These are phyloP conservation scores for Osmanthus fragrans DNA, from an alignment of 257 asterid species.

Conservation along the genomic window DNA sequence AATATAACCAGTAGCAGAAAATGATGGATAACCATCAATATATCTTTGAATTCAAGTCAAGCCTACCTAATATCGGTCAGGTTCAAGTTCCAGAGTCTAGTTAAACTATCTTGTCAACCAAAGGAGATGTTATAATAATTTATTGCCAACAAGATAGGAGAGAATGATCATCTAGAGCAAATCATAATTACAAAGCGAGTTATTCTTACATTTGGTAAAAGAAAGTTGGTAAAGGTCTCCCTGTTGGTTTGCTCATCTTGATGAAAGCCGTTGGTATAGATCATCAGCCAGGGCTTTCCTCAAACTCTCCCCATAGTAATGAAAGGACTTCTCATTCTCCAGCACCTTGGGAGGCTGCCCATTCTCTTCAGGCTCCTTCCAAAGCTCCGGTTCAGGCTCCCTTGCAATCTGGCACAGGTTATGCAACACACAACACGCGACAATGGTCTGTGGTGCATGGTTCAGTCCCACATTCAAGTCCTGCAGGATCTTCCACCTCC, in stretches of 20 bases:
- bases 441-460: conserved; percentile 92
- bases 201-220: conserved; percentile 32
- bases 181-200: conserved; percentile 30
- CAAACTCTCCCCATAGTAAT: conserved; percentile 73
- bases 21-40: not conserved
- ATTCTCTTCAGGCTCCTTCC: conserved; percentile 95
- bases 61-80: conserved; percentile 6
- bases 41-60: conserved; percentile 11
- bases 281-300: conserved; percentile 92
- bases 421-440: conserved; percentile 97
- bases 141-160: not conserved
- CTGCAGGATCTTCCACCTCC: conserved; percentile 93
- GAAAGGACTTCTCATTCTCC: conserved; percentile 78
- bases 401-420: conserved; percentile 92
- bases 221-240: conserved; percentile 7
- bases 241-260: conserved; percentile 48
- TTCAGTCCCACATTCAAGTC: conserved; percentile 87
- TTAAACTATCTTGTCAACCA: conserved; percentile 18
- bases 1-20: not conserved
- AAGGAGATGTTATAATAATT: not conserved
- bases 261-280: conserved; percentile 77
- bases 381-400: conserved; percentile 97
- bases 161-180: conserved; percentile 13
- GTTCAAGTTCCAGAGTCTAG: conserved; percentile 19
- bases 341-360: conserved; percentile 73